Base-by-base conservation (phyloP, 257 asterid species). In the Agastache rugosa region DNA sequence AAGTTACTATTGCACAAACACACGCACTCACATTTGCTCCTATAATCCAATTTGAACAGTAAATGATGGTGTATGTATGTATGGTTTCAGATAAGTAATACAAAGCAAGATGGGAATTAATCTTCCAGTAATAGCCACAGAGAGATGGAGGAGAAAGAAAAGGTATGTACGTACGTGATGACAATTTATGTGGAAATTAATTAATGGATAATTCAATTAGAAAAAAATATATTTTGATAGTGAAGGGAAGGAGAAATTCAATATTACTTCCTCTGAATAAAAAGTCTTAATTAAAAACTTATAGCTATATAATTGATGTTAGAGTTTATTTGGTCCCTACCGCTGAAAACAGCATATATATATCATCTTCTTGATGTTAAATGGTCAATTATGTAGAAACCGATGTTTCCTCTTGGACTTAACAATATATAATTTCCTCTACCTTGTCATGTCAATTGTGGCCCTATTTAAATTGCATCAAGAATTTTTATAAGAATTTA, bases 381-480 rank as follows among this genome's bases (percentile, higher is more conserved):
- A 67, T 37, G 72, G 77, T 74, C 68, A 63, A 68, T 56, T 56
- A 53, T 27, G 47, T 76, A 5, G 78, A 80, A 71, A 80, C 23
- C 72, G 14, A 29, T 29, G 66, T 71, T 75, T 25, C 63, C 54
- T 67, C 53, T 62, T 59, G 27, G 34, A 47, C 70, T 63, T 53
- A 45, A 47, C 62, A 19, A 20, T 11, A 16, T 55, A 8, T 55
- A 55, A 20, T 74, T 67, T 53, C 31, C 41, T 51, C 15, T 27
- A 34, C 55, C 19, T 65, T 80, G 62, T 48, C 48, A 55, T 42
- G 63, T 60, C 73, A 64, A 71, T 71, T 79, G 79, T 79, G 77
- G 60, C 37, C 79, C 58, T 62, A 55, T 23, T 58, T 25, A 12
- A 5, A 4, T 59, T 59, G 59, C 17, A 2, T 54, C 60, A 54